Evolutionary conservation across 352 stramenopile species (phyloP), one percentile per base, ranked within the genome.

Genomic region (Bremia lactucae): DNA sequence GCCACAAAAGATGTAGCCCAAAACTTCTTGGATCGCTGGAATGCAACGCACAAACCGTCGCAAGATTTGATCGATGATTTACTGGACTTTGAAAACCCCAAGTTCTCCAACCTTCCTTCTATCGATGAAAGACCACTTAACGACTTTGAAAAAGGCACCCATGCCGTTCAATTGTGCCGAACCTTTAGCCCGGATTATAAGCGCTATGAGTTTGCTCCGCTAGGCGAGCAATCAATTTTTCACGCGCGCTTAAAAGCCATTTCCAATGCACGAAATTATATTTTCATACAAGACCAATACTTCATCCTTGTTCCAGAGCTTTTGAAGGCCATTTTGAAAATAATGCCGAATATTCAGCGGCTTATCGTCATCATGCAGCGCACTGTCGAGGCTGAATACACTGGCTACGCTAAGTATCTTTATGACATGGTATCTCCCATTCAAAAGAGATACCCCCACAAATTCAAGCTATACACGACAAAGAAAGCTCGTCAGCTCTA

Each of bases 11-110:
- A 83, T 23, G 66, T 87, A 0, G 65, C 52, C 2, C 49, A 48
- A n/a, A 84, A 81, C 41, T 83, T 83, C 21, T 20, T 77, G 2
- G 29, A 33, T 4, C 67, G 70, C 3, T 83, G 67, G 68, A 82
- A 83, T 43, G 65, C 60, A 3, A 42, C 68, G 18, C 50, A 54
- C 16, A 37, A 19, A 24, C 31, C 31, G 14, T 19, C 2, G 10
- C 34, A 18, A 13, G 34, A 19, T 13, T 19, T 40, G 6, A 19
- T 2, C 3, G 62, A 72, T 36, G 31, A 65, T 13, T 13, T 76
- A 1, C 29, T 4, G 29, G 59, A 8, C 4, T 40, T 40, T 15
- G 8, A 25, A 16, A 40, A 40, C 4, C 64, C 68, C 3, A 44
- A 46, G n/a, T 57, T 51, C n/a, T 35, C 56, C 4, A 40, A 57